phyloP scores from a whole-genome alignment of 768 basidiomycete genomes.

The Omphalotus guepiniiformis region DNA sequence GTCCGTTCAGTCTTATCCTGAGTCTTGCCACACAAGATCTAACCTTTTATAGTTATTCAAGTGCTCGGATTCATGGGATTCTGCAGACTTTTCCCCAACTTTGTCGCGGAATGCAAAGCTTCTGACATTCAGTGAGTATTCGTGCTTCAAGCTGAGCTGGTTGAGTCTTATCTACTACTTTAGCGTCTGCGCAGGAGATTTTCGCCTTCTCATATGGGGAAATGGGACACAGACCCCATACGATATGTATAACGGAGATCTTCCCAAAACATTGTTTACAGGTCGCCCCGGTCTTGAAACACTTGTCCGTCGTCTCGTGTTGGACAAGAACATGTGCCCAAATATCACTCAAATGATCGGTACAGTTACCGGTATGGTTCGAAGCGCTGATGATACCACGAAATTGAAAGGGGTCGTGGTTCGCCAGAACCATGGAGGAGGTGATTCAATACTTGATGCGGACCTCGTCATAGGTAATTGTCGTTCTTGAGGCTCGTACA shows the following conservation, averaged over 20 bases:
- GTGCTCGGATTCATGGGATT: constrained; percentile 8
- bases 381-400: background rate
- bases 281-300: constrained; percentile 16
- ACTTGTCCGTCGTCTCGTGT: constrained; percentile 15
- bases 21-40: background rate
- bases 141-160: background rate
- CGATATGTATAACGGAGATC: background rate
- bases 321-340: constrained; percentile 9
- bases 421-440: constrained; percentile 8
- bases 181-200: constrained; percentile 1
- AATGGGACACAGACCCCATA: background rate
- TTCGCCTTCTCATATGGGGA: constrained; percentile 1
- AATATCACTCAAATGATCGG: constrained; percentile 19
- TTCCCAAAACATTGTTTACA: constrained; percentile 8
- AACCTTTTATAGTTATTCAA: background rate
- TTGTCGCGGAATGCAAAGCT: constrained; percentile 12
- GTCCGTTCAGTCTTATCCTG: background rate
- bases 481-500: background rate
- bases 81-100: constrained; percentile 15
- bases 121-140: constrained; percentile 14
- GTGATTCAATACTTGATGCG: constrained; percentile 4
- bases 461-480: constrained; percentile 16
- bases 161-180: background rate
- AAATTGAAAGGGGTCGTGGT: constrained; percentile 10
- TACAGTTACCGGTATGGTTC: constrained; percentile 13